Base-by-base conservation (phyloP, 345 rosid species). In the Aurinia saxatilis region DNA sequence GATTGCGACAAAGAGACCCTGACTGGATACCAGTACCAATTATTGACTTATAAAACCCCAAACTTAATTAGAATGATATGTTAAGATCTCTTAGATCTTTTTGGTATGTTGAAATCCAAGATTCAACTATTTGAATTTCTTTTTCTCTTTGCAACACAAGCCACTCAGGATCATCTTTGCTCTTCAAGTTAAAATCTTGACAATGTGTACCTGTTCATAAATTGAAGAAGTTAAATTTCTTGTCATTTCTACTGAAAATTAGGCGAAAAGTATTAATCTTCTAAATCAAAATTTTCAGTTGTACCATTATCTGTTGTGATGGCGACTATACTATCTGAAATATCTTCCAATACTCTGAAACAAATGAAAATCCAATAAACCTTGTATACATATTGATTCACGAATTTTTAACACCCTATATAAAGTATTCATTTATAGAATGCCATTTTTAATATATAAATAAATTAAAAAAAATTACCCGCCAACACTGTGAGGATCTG, bases 401-500 rank as follows among this genome's bases (percentile, higher is more conserved):
- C n/a, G n/a, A n/a, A n/a, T n/a, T n/a, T n/a, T n/a, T n/a, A n/a
- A n/a, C n/a, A n/a, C n/a, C n/a, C n/a, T n/a, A n/a, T n/a, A n/a
- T n/a, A n/a, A n/a, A n/a, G n/a, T n/a, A n/a, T n/a, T n/a, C n/a
- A n/a, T n/a, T n/a, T n/a, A n/a, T n/a, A n/a, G n/a, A n/a, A n/a
- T n/a, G n/a, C n/a, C n/a, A n/a, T n/a, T n/a, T n/a, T n/a, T n/a
- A n/a, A n/a, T n/a, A n/a, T n/a, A n/a, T n/a, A n/a, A n/a, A n/a
- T n/a, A n/a, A n/a, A n/a, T n/a, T n/a, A n/a, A n/a, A n/a, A n/a
- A n/a, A n/a, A 23, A 10, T 60, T 74, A 78, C 82, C 81, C 85
- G 67, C 79, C 79, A 1, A 57, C 65, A 25, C 79, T 76, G 17
- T 74, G 78, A 4, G 85, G 85, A 38, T n/a, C n/a, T n/a, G n/a